phyloP scores from a whole-genome alignment of 345 rosid species.

The Erucastrum elatum region DNA sequence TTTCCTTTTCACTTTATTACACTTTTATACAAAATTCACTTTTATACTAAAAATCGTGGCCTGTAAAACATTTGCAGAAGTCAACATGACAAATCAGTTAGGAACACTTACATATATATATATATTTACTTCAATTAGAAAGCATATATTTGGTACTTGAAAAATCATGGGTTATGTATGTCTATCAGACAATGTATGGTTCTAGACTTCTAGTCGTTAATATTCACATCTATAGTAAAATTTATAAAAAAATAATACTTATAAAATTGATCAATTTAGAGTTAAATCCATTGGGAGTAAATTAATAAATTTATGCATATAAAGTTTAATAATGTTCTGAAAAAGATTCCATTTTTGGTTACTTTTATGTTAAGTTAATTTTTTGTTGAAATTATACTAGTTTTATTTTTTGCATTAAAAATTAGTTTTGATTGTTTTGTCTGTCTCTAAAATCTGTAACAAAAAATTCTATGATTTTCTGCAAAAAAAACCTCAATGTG shows the following conservation, averaged over 20 bases:
- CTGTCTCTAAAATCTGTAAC: neutral
- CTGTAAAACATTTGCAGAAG: neutral
- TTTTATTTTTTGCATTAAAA: neutral
- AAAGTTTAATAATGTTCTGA: neutral
- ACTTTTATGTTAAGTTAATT: neutral
- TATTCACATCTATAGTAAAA: neutral
- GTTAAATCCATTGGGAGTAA: neutral
- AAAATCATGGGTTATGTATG: neutral
- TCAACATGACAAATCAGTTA: slow-evolving; percentile 14
- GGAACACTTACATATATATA: neutral
- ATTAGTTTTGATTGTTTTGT: neutral
- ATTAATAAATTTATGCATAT: neutral
- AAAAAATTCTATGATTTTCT: neutral
- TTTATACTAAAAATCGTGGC: neutral
- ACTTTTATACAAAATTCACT: slow-evolving; percentile 12
- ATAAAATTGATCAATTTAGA: neutral
- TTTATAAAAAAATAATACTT: neutral
- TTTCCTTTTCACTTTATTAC: slow-evolving; percentile 28
- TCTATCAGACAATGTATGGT: slow-evolving; percentile 12
- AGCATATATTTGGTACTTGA: neutral
- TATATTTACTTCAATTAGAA: neutral
- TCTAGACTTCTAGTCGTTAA: slow-evolving; percentile 1
- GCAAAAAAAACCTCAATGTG: too few species aligned
- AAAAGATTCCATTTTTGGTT: too few species aligned
- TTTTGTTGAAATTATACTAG: too few species aligned